A percentile compares a stretch with the other conserved stretches of the same genome.
Conservation (phyloP, 2,329 filamentous ascomycete genomes). For the Amylocarpus encephaloides region DNA sequence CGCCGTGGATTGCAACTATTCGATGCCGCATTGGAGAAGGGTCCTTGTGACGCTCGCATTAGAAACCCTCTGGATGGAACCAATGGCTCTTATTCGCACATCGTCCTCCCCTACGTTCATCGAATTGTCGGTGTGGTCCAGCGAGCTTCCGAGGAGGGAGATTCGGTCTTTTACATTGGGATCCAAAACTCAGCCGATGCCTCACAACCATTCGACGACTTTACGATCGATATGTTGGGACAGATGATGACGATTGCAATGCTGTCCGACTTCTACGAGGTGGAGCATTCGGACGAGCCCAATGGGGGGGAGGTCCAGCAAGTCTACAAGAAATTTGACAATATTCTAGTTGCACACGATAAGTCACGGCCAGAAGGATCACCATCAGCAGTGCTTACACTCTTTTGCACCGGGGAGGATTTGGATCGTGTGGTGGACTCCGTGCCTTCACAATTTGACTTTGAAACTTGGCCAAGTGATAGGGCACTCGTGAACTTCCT, state of each 20-base stretch:
- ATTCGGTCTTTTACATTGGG: background rate
- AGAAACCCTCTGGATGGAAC: background rate
- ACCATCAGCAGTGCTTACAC: conserved; percentile 10
- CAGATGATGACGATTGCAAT: conserved; percentile 10
- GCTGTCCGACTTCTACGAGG: background rate
- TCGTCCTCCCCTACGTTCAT: background rate
- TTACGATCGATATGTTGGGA: conserved; percentile 10
- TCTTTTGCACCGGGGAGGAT: conserved; percentile 12
- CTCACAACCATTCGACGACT: conserved; percentile 5
- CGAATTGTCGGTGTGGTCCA: background rate
- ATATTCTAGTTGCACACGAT: conserved; percentile 1
- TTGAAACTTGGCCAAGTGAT: conserved; percentile 14
- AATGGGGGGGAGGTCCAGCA: background rate
- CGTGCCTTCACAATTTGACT: conserved; percentile 9
- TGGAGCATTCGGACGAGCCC: background rate
- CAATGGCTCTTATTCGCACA: background rate
- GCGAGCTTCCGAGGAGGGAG: background rate
- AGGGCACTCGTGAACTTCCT: conserved; percentile 18
- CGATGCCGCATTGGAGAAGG: conserved; percentile 10
- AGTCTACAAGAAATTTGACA: background rate
- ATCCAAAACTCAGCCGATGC: conserved; percentile 3
- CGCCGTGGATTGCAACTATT: conserved; percentile 20
- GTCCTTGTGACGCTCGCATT: background rate
- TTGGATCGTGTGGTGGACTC: background rate
- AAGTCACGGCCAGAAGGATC: background rate